Evolutionary conservation across 768 basidiomycete species (phyloP).

Genomic region (Suillus americanus): DNA sequence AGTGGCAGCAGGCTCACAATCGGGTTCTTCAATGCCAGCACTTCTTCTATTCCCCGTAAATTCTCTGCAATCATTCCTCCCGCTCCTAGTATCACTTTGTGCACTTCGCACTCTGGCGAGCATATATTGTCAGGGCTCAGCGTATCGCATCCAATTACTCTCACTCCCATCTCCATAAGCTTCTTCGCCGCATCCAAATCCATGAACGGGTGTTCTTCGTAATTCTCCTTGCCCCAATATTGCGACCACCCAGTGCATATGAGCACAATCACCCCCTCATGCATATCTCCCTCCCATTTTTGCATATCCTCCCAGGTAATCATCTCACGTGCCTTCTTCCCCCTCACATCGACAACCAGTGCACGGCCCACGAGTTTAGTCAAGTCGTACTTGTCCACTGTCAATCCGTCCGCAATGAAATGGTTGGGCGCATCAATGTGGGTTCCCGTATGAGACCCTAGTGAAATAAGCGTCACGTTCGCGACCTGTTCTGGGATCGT

Average conservation of each 20-base stretch:
- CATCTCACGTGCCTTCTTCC: conserved; percentile 40
- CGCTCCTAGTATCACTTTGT: conserved; percentile 56
- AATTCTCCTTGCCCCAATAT: conserved; percentile 46
- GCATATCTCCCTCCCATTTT: conserved; percentile 36
- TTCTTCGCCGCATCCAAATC: conserved; percentile 46
- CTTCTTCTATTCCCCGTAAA: conserved; percentile 50
- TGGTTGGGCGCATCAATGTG: conserved; percentile 78
- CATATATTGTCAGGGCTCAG: conserved; percentile 60
- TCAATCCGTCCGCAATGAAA: conserved; percentile 52
- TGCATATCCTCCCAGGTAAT: conserved; percentile 57
- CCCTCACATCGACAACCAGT: conserved; percentile 52
- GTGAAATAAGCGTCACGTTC: conserved; percentile 37
- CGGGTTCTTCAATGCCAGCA: conserved; percentile 36
- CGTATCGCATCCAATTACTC: conserved; percentile 59
- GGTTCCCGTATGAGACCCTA: conserved; percentile 74
- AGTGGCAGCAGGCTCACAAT: conserved; percentile 58
- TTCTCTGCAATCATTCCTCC: conserved; percentile 72
- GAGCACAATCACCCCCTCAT: conserved; percentile 45
- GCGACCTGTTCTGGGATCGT: conserved; percentile 7
- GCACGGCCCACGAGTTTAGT: conserved; percentile 49
- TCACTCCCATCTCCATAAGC: conserved; percentile 51
- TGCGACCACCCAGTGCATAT: conserved; percentile 67
- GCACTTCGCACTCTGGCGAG: conserved; percentile 46
- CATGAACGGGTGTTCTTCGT: conserved; percentile 62
- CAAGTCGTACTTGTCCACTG: conserved; percentile 57